Evolutionary conservation across 495 filamentous ascomycete species (phyloP).

Genomic region (Xylaria bambusicola): DNA sequence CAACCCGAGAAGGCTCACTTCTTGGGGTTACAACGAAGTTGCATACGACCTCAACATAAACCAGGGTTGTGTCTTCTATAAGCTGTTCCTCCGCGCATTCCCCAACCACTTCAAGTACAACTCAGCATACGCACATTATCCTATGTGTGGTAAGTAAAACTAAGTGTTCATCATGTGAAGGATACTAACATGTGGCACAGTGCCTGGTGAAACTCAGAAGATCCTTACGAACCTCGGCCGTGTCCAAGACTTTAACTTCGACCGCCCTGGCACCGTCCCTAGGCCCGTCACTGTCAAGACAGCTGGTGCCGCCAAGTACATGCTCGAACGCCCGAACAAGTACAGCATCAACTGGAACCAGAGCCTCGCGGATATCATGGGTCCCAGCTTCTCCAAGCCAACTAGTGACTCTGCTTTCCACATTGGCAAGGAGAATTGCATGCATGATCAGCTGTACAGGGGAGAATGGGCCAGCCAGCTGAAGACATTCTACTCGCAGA

Average conservation of each 20-base stretch:
- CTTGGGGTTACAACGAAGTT: conserved; percentile 74
- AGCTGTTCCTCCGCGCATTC: conserved; percentile 77
- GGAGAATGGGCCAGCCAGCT: conserved; percentile 58
- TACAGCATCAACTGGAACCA: conserved; percentile 68
- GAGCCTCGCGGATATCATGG: conserved; percentile 53
- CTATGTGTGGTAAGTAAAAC: conserved; percentile 53
- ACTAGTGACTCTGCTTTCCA: conserved; percentile 55
- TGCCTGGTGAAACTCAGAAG: conserved; percentile 61
- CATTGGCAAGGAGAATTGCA: conserved; percentile 49
- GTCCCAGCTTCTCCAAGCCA: conserved; percentile 37
- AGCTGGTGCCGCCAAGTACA: conserved; percentile 61
- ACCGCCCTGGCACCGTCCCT: conserved; percentile 57
- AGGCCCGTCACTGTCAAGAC: conserved; percentile 58
- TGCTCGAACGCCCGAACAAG: conserved; percentile 61
- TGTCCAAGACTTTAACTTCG: conserved; percentile 71
- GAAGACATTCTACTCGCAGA: conserved; percentile 64
- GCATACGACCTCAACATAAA: conserved; percentile 73
- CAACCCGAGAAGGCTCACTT: conserved; percentile 74
- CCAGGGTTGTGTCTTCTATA: conserved; percentile 84
- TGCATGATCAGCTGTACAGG: conserved; percentile 60
- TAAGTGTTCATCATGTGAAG: background rate
- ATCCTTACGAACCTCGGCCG: conserved; percentile 73
- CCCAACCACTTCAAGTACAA: conserved; percentile 76
- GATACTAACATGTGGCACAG: conserved; percentile 8
- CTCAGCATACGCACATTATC: conserved; percentile 86